Conservation (phyloP, 164 flowering plant genomes). For the Tetrastigma voinierianum region DNA sequence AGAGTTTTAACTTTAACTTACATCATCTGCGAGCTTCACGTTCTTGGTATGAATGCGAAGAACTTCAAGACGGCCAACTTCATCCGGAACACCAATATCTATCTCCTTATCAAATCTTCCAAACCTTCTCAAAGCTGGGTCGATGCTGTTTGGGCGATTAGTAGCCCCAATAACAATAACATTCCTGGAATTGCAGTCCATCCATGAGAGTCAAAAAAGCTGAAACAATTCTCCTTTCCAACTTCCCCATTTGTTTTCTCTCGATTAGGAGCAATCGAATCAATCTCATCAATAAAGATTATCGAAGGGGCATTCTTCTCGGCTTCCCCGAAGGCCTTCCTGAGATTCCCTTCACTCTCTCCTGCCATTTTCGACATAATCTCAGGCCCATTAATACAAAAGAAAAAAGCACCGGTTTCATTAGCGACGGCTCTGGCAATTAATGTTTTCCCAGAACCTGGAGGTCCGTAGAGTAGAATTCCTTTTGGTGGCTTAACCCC, state of each 20-base stretch:
- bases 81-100: constrained; percentile 46
- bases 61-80: constrained; percentile 39
- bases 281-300: constrained; percentile 41
- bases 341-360: constrained; percentile 42
- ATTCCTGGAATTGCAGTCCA: constrained; percentile 36
- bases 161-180: constrained; percentile 47
- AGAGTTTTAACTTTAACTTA: constrained; percentile 6
- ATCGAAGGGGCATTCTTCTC: constrained; percentile 43
- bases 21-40: constrained; percentile 43
- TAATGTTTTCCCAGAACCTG: constrained; percentile 39
- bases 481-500: constrained; percentile 46
- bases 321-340: constrained; percentile 45
- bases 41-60: constrained; percentile 42
- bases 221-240: constrained; percentile 36
- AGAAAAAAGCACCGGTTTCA: constrained; percentile 45
- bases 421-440: constrained; percentile 46
- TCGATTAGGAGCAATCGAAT: constrained; percentile 41
- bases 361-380: constrained; percentile 47
- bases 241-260: constrained; percentile 44
- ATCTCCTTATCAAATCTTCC: constrained; percentile 42
- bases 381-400: constrained; percentile 41
- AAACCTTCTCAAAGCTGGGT: constrained; percentile 41
- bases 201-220: constrained; percentile 44
- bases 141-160: constrained; percentile 42
- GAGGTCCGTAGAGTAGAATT: constrained; percentile 43